Evolutionary conservation across 345 rosid genomes (phyloP), one percentile per base, ranked within the genome.

Genomic region (Dovyalis caffra): DNA sequence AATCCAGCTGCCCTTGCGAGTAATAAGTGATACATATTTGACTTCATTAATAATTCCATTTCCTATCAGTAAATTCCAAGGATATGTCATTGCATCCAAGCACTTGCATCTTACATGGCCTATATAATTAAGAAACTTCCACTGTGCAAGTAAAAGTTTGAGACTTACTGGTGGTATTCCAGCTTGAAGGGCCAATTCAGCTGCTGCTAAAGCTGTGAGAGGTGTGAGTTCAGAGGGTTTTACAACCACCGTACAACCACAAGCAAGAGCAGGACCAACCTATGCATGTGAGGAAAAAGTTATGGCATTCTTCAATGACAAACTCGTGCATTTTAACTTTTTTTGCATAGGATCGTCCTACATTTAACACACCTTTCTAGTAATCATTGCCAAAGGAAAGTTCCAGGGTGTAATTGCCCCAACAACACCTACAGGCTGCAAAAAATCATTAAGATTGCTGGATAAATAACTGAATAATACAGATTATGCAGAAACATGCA

Each of bases 201-300:
- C 98, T 21, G 98, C 95, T 58, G 97, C 98, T 79, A 95, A 87
- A 71, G 98, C 99, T 23, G 91, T 91, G 75, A 95, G 91, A 58
- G 99, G 99, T 2, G 98, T 95, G 74, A 93, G 87, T 83, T 93
- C 98, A 57, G 98, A 95, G 72, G 99, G 97, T 83, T 95, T 95
- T 80, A 95, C 76, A 76, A 95, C 95, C 74, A 91, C 95, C 65
- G 99, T 93, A 86, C 99, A 95, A 47, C 99, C 99, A 88, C 93
- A 88, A 49, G 99, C 98, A 81, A 95, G 93, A 76, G 99, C 99
- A 66, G 99, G 99, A 66, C 99, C 98, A 84, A 93, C 93, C 98
- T 95, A 81, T 65, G 77, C 45, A 64, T 63, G 51, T 66, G 29
- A 78, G 74, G 70, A 74, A 77, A 66, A 74, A 78, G 69, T 43